These are phyloP conservation scores for Gilbertella persicaria DNA, from an alignment of 371 early-diverging fungal species.

Conservation along the genomic window DNA sequence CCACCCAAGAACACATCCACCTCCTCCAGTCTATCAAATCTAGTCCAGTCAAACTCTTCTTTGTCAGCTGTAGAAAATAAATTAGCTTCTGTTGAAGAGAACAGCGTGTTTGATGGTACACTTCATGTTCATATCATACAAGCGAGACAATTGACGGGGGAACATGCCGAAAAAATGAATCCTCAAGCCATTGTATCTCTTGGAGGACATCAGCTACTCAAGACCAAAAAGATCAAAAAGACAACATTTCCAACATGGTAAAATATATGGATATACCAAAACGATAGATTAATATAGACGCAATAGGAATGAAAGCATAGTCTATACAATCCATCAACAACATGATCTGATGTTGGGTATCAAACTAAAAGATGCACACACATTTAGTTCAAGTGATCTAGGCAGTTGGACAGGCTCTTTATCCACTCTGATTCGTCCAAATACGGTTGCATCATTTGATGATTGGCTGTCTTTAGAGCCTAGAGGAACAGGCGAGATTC, in stretches of 20 bases:
- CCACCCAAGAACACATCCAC: conserved; percentile 6
- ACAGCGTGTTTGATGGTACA: too few relatives aligned
- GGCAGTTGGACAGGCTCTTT: conserved; percentile 55
- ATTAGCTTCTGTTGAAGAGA: too few relatives aligned
- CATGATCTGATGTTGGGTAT: conserved; percentile 46
- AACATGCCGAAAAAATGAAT: conserved; percentile 56
- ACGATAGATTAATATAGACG: too few relatives aligned
- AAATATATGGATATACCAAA: background rate
- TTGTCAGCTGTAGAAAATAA: too few relatives aligned
- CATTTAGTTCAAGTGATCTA: conserved; percentile 61
- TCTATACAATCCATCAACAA: too few relatives aligned
- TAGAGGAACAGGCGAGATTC: conserved; percentile 43
- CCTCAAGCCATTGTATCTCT: conserved; percentile 52
- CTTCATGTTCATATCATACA: conserved; percentile 49
- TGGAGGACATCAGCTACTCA: conserved; percentile 56
- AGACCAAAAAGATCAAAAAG: conserved; percentile 77
- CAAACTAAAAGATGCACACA: conserved; percentile 67
- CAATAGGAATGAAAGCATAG: conserved; percentile 15
- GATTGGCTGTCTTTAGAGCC: conserved; percentile 43
- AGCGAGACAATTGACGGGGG: conserved; percentile 54
- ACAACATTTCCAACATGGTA: conserved; percentile 71
- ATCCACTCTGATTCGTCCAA: conserved; percentile 46
- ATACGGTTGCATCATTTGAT: conserved; percentile 15
- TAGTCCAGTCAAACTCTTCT: too few relatives aligned
- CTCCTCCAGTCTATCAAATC: background rate